These are phyloP conservation scores for Pseudoscleropodium purum DNA, from an alignment of 225 moss, liverwort and hornwort species.

Conservation along the genomic window DNA sequence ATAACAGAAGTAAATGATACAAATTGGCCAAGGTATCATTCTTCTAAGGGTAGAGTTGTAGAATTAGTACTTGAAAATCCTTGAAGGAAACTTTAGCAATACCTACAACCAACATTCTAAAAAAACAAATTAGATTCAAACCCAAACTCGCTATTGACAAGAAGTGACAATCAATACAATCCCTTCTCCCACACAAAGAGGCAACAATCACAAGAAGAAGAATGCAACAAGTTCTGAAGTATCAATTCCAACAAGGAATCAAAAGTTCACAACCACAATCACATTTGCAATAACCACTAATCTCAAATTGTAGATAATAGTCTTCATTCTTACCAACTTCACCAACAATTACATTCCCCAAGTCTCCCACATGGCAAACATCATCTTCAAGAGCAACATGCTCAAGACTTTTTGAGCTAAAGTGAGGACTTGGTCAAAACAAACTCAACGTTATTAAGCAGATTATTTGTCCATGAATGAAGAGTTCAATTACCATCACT, in stretches of 20 bases:
- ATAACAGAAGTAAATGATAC: background rate
- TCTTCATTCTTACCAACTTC: slow-evolving; percentile 28
- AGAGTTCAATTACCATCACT: background rate
- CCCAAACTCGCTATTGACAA: background rate
- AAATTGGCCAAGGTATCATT: background rate
- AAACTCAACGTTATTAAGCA: background rate
- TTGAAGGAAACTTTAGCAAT: slow-evolving; percentile 25
- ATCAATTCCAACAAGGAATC: background rate
- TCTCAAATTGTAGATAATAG: background rate
- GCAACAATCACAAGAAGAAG: background rate
- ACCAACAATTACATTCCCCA: slow-evolving; percentile 52
- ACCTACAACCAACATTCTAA: slow-evolving; percentile 8
- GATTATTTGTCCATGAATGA: background rate
- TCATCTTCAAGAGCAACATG: slow-evolving; percentile 60
- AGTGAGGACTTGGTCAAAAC: slow-evolving; percentile 44
- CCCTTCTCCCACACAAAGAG: background rate
- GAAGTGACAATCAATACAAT: background rate
- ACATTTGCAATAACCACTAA: background rate
- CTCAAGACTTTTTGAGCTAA: slow-evolving; percentile 32
- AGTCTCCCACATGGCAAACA: slow-evolving; percentile 58
- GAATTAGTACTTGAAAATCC: slow-evolving; percentile 18
- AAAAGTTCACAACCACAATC: background rate
- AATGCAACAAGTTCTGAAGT: background rate
- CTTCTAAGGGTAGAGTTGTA: background rate
- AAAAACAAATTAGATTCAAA: background rate